Base-by-base conservation (phyloP, 225 moss, liverwort and hornwort species). In the Straminergon stramineum region DNA sequence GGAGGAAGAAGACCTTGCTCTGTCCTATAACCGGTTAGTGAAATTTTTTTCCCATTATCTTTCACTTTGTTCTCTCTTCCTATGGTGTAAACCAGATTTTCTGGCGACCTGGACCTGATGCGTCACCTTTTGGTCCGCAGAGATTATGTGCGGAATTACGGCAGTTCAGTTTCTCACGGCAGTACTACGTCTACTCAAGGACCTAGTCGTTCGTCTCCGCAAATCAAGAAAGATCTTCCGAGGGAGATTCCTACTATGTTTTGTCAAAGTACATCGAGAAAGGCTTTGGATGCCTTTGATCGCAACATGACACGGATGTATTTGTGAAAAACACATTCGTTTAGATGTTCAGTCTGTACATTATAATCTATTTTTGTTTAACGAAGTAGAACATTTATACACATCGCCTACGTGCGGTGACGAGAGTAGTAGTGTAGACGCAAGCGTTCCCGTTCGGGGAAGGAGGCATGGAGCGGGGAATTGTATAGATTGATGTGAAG, bases 221-320 rank as follows among this genome's bases (percentile, higher is more conserved):
- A 68, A 16, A 13, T 5, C 43, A 87, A 83, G 92, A 82, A 88
- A n/a, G 82, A 91, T 34, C n/a, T 80, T 68, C 91, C 91, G 13
- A 87, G 91, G 55, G 92, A 94, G 89, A 90, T 94, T 76, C 79
- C 92, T 3, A 93, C 93, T 1, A 90, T 92, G 90, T 94, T 94
- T 86, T 95, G 95, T 65, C 95, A 95, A 67, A 95, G 95, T 80
- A 90, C 93, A 67, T 95, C 93, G 88, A 89, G 91, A 61, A 92
- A 90, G 86, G 95, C 95, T 37, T 56, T 95, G 86, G 95, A 95
- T 86, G 91, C 90, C 63, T 93, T 95, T 82, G 93, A 95, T 81
- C 92, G 95, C 66, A 91, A 82, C 88, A 89, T 95, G 90, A 91
- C 93, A 6, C 89, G 95, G 86, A 95, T 93, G 93, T 93, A 95